Evolutionary conservation across 1,284 basidiomycete genomes (phyloP), one percentile per base, ranked within the genome.

Genomic region (Heterobasidion irregulare): DNA sequence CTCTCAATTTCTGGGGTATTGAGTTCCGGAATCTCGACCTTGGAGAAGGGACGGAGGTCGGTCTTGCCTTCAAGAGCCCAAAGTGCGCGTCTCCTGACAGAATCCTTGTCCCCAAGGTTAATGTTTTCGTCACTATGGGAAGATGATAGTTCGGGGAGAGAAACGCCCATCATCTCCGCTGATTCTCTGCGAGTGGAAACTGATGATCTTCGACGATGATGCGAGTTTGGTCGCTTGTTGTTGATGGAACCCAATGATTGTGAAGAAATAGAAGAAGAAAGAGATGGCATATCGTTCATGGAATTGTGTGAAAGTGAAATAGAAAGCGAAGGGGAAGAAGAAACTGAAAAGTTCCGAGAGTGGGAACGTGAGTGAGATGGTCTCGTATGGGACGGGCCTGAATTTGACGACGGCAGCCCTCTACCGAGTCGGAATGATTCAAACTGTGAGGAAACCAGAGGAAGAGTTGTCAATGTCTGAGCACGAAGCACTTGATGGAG

Each of bases 171-270:
- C 64, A 92, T 74, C 62, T 92, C 89, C 7, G 86, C 87, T 12
- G 88, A 91, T 69, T 92, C 89, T 58, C 76, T 79, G 58, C 89
- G 83, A 38, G 89, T 92, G 3, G 89, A 91, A 32, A 92, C 86
- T n/a, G 89, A 91, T 2, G 89, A 92, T 47, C 83, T 80, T 52
- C 89, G 84, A 34, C 80, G 79, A 62, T 92, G 89, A 63, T 91
- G 88, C 0, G 88, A 91, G 61, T 77, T 79, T 53, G 49, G 49
- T 33, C 86, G 85, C 63, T 86, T 85, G 36, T 78, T 64, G 34
- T 75, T 65, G 67, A 66, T 50, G 59, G 65, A n/a, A 49, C 67
- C 59, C 57, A 63, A 57, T 58, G 66, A 63, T 53, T 64, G 19
- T 67, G 66, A 63, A 32, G 68, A 65, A 19, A 61, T 56, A 41